A percentile compares a stretch with the other conserved stretches of the same genome.
Evolutionary conservation across 164 flowering plant species (phyloP).

Genomic region (Magnolia officinalis): DNA sequence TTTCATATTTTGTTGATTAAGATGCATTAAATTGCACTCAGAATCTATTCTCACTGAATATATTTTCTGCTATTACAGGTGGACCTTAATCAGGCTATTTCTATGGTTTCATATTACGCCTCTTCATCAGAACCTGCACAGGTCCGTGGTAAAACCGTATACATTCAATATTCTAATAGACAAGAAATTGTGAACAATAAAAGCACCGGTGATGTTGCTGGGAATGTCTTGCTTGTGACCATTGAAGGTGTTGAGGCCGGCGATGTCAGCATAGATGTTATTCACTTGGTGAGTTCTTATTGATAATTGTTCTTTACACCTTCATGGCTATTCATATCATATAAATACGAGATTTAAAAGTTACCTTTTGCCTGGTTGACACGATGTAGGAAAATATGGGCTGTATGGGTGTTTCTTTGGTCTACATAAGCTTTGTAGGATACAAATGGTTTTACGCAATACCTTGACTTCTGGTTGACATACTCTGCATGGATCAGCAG

Average conservation of each 20-base stretch:
- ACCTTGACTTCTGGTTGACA: conserved; percentile 12
- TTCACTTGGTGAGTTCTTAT: conserved; percentile 69
- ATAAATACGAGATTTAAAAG: background rate
- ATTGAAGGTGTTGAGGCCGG: conserved; percentile 90
- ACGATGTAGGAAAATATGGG: background rate
- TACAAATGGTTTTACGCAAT: background rate
- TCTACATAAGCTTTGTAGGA: background rate
- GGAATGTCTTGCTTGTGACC: conserved; percentile 84
- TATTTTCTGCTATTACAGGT: conserved; percentile 34
- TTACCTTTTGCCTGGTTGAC: background rate
- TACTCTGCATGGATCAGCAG: conserved; percentile 29
- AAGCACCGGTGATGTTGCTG: conserved; percentile 77
- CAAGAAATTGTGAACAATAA: conserved; percentile 88
- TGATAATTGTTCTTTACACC: background rate
- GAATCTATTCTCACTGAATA: background rate
- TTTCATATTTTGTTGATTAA: background rate
- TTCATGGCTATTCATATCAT: background rate
- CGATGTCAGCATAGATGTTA: conserved; percentile 86
- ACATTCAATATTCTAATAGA: conserved; percentile 82
- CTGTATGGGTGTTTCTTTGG: background rate
- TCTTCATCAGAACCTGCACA: conserved; percentile 89
- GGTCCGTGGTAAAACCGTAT: conserved; percentile 83
- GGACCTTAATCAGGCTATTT: conserved; percentile 78
- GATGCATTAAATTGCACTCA: background rate
- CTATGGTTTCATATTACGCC: conserved; percentile 85